Conservation (phyloP, 768 basidiomycete species). For the Boletus pseudopeckii region DNA sequence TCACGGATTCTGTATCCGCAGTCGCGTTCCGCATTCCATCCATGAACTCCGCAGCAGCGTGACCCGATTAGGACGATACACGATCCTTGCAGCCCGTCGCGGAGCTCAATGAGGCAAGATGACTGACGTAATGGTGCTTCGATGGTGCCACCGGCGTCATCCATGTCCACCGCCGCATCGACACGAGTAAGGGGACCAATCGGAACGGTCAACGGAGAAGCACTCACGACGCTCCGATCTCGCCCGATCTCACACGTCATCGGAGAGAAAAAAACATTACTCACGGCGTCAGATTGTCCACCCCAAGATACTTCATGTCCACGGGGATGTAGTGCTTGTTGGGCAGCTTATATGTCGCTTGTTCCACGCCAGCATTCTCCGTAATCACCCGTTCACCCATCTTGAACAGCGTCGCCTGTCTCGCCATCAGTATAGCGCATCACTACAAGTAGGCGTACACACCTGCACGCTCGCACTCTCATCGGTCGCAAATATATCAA, state of each 20-base stretch:
- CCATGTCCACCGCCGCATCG: conserved; percentile 22
- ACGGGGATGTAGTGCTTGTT: conserved; percentile 96
- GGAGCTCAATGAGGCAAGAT: not conserved
- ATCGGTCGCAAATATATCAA: conserved; percentile 81
- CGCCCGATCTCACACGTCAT: conserved; percentile 21
- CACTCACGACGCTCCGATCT: conserved; percentile 6
- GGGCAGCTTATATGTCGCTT: conserved; percentile 73
- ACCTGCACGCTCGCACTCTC: conserved; percentile 93
- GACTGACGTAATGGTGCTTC: conserved; percentile 21
- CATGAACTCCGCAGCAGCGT: conserved; percentile 11
- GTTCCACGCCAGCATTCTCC: conserved; percentile 57
- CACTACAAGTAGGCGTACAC: conserved; percentile 12
- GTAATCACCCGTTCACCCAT: conserved; percentile 74
- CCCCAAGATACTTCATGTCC: conserved; percentile 68
- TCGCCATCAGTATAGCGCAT: not conserved
- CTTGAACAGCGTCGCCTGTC: conserved; percentile 86
- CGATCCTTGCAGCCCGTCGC: not conserved
- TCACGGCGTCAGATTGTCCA: conserved; percentile 70
- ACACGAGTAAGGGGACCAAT: too few relatives aligned
- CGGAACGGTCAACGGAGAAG: too few relatives aligned
- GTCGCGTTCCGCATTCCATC: not conserved
- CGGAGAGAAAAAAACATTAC: conserved; percentile 15
- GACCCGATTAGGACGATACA: conserved; percentile 1
- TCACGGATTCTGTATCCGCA: conserved; percentile 8
- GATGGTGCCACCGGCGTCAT: conserved; percentile 30